These are phyloP conservation scores for Cryoendolithus antarcticus DNA, from an alignment of 2,329 filamentous ascomycete genomes.

Conservation along the genomic window DNA sequence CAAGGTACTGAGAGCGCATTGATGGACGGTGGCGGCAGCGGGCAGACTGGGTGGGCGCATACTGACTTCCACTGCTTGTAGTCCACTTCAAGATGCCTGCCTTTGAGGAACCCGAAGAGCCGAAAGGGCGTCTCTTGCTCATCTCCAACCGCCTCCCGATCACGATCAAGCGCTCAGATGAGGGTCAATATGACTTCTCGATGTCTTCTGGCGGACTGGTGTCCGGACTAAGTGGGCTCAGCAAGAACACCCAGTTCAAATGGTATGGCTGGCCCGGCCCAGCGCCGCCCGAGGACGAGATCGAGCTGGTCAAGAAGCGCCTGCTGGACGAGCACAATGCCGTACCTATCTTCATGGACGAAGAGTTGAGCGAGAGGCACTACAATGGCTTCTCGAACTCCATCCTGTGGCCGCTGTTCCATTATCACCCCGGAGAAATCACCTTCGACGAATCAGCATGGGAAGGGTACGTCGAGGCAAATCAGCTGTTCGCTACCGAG, in stretches of 20 bases:
- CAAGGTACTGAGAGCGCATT: too few relatives aligned
- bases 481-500: conserved; percentile 74
- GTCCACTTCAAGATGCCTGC: conserved; percentile 18
- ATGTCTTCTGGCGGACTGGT: conserved; percentile 94
- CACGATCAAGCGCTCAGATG: conserved; percentile 86
- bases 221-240: conserved; percentile 74
- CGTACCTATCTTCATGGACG: conserved; percentile 77
- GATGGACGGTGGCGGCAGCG: too few relatives aligned
- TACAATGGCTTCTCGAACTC: conserved; percentile 97
- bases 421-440: conserved; percentile 93
- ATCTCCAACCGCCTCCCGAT: conserved; percentile 93
- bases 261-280: conserved; percentile 96
- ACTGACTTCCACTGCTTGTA: too few relatives aligned
- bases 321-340: conserved; percentile 77
- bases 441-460: conserved; percentile 88
- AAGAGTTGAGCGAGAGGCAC: conserved; percentile 79
- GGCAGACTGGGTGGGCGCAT: too few relatives aligned
- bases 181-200: conserved; percentile 83
- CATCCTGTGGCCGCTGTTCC: conserved; percentile 91
- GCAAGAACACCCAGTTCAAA: conserved; percentile 81
- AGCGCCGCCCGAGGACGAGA: conserved; percentile 73
- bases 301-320: conserved; percentile 56
- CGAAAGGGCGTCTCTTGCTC: conserved; percentile 53
- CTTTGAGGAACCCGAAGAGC: conserved; percentile 19
- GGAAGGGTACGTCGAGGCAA: conserved; percentile 83